A percentile compares a stretch with the other conserved stretches of the same genome.
Conservation (phyloP, 1,284 basidiomycete genomes). For the Neonothopanus nambi region DNA sequence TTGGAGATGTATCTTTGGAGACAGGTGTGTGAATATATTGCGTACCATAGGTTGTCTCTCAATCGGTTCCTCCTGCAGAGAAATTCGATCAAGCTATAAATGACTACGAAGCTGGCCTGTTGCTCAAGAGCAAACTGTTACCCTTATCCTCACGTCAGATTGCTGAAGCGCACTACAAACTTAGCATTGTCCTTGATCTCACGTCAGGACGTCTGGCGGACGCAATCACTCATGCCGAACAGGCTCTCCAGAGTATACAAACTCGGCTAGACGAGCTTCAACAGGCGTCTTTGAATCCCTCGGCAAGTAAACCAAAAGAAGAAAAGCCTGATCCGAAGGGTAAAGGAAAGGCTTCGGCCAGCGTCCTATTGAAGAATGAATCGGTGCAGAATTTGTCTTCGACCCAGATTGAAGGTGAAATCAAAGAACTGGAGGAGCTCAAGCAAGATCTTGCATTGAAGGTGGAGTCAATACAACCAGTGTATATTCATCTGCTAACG, state of each 20-base stretch:
- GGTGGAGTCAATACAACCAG: conserved; percentile 39
- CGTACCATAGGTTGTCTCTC: conserved; percentile 4
- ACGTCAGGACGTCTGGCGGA: conserved; percentile 79
- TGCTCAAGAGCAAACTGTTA: conserved; percentile 70
- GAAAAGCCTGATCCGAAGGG: conserved; percentile 53
- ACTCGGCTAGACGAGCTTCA: conserved; percentile 66
- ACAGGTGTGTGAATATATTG: conserved; percentile 58
- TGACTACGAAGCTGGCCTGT: conserved; percentile 77
- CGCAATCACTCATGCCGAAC: conserved; percentile 77
- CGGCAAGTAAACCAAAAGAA: conserved; percentile 18
- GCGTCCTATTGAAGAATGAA: conserved; percentile 48
- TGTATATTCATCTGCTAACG: neutral
- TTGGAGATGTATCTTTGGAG: conserved; percentile 89
- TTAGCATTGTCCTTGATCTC: conserved; percentile 87
- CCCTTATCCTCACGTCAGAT: conserved; percentile 82
- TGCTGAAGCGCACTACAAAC: conserved; percentile 87
- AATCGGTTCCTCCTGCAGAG: conserved; percentile 48
- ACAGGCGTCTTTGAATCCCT: conserved; percentile 18
- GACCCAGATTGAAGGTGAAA: conserved; percentile 70
- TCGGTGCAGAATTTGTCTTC: conserved; percentile 61
- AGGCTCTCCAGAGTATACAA: conserved; percentile 75
- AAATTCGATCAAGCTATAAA: conserved; percentile 90
- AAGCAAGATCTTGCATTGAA: conserved; percentile 81
- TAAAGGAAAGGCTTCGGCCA: conserved; percentile 60
- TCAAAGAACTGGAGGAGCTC: conserved; percentile 76